A percentile compares a stretch with the other conserved stretches of the same genome.
These are phyloP conservation scores for Lodderomyces beijingensis DNA, from an alignment of 1,139 yeast genomes.

Conservation along the genomic window DNA sequence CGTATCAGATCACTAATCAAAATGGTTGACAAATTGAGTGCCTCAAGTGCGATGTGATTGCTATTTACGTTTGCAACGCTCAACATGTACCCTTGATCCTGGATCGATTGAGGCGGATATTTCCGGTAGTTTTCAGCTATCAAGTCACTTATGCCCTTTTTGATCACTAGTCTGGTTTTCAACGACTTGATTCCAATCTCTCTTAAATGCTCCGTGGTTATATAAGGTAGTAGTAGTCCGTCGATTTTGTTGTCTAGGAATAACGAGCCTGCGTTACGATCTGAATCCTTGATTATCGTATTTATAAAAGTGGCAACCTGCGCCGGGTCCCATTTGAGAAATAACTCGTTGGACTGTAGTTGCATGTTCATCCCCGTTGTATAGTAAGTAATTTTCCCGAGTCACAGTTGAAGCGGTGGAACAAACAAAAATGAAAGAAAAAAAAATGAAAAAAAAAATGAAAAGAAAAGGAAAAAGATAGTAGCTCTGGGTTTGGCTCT, in stretches of 20 bases:
- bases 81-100: slow-evolving; percentile 29
- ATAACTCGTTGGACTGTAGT: slow-evolving; percentile 37
- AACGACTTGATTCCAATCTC: slow-evolving; percentile 51
- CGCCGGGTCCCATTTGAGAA: slow-evolving; percentile 46
- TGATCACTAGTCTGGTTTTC: slow-evolving; percentile 42
- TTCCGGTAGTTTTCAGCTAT: slow-evolving; percentile 30
- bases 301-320: slow-evolving; percentile 39
- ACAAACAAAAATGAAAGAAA: too few relatives aligned
- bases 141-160: slow-evolving; percentile 45
- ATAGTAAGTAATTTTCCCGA: too few relatives aligned
- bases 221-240: slow-evolving; percentile 56
- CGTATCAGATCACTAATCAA: slow-evolving; percentile 37
- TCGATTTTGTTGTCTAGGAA: slow-evolving; percentile 57
- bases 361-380: too few relatives aligned
- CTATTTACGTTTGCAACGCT: slow-evolving; percentile 27
- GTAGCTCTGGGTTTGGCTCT: background rate
- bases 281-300: slow-evolving; percentile 17
- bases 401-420: too few relatives aligned
- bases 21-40: slow-evolving; percentile 28
- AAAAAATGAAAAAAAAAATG: too few relatives aligned
- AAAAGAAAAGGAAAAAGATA: slow-evolving; percentile 1
- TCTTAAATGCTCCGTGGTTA: slow-evolving; percentile 55
- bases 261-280: slow-evolving; percentile 18
- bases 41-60: slow-evolving; percentile 34
- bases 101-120: slow-evolving; percentile 25